Percentiles rank a stretch among this genome's conserved stretches.
Conservation (phyloP, 371 early-diverging fungal genomes). For the Apophysomyces variabilis region DNA sequence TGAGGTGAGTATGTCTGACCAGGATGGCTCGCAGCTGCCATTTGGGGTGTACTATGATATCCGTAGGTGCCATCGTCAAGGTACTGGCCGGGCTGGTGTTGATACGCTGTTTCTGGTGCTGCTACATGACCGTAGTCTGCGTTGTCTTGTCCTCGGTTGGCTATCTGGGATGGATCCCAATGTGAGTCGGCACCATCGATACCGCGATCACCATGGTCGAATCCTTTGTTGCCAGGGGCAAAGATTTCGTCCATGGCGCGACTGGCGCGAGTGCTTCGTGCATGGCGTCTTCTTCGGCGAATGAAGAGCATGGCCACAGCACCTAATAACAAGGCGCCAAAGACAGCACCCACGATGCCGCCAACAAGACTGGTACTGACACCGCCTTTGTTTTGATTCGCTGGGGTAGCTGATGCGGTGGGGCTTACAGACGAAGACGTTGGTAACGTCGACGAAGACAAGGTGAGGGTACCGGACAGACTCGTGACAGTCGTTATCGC, state of each 20-base stretch:
- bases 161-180: neutral
- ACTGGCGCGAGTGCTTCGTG: constrained; percentile 12
- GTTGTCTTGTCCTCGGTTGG: neutral
- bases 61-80: neutral
- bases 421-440: neutral
- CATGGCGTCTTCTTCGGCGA: constrained; percentile 12
- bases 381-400: constrained; percentile 1
- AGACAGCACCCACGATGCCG: constrained; percentile 4
- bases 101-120: neutral
- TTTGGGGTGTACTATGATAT: neutral
- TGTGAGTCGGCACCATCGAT: neutral
- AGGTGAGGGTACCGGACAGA: neutral
- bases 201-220: neutral
- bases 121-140: neutral
- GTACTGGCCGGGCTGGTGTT: constrained; percentile 7
- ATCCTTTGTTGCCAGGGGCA: constrained; percentile 12
- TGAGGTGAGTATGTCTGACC: constrained; percentile 15
- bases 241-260: constrained; percentile 19
- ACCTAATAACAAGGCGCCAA: constrained; percentile 10
- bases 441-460: neutral
- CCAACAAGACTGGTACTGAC: constrained; percentile 11
- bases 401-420: neutral
- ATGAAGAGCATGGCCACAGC: constrained; percentile 12
- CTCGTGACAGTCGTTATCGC: neutral
- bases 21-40: neutral